Conservation (phyloP, 495 filamentous ascomycete species). For the Penicillium coprophilum region DNA sequence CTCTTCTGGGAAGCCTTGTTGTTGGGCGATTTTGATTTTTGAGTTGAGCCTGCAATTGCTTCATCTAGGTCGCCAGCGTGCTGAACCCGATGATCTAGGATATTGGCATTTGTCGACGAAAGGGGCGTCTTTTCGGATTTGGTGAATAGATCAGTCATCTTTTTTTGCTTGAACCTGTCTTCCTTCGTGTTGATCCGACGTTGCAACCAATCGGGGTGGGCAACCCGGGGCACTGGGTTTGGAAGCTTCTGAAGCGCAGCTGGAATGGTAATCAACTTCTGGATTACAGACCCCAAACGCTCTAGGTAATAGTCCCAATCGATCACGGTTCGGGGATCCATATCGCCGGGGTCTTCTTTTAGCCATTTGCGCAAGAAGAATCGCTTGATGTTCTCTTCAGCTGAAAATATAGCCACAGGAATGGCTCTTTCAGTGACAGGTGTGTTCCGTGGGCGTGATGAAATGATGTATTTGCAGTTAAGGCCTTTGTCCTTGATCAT, state of each 20-base stretch:
- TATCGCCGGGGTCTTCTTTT: conserved; percentile 87
- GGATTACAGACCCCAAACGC: conserved; percentile 90
- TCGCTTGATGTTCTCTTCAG: conserved; percentile 80
- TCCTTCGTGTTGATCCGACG: conserved; percentile 91
- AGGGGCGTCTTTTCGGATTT: conserved; percentile 75
- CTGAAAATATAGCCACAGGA: conserved; percentile 95
- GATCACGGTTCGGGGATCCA: conserved; percentile 83
- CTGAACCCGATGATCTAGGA: conserved; percentile 56
- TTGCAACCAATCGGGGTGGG: conserved; percentile 96
- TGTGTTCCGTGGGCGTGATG: conserved; percentile 77
- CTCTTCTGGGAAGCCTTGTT: conserved; percentile 72
- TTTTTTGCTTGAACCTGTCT: conserved; percentile 96
- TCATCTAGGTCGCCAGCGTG: conserved; percentile 78
- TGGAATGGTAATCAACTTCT: conserved; percentile 98
- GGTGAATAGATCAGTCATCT: conserved; percentile 91
- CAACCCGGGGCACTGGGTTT: conserved; percentile 90
- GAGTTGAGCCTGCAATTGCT: conserved; percentile 64
- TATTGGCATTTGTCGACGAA: conserved; percentile 69
- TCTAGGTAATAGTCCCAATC: conserved; percentile 98
- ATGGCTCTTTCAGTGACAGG: conserved; percentile 94
- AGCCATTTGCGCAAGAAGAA: conserved; percentile 94
- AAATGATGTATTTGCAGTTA: conserved; percentile 99
- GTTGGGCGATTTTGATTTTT: conserved; percentile 70
- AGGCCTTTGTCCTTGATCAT: conserved; percentile 99
- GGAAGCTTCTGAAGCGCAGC: conserved; percentile 91